phyloP scores from a whole-genome alignment of 306 rosid species.

The Cucumis melo region DNA sequence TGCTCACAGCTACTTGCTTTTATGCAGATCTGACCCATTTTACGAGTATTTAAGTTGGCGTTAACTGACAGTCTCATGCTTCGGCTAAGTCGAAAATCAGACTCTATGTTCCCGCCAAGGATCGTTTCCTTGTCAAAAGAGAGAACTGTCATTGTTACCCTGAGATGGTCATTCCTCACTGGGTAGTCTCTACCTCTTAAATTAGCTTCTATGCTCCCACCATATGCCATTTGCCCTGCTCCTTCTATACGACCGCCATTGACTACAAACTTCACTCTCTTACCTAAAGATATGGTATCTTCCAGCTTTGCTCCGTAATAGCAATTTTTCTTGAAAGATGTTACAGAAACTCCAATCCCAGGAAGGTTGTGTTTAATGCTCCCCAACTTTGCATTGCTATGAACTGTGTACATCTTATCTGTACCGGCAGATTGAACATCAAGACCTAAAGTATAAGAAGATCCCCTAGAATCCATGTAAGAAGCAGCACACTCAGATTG shows the following conservation, averaged over 20 bases:
- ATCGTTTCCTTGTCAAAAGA: slow-evolving; percentile 69
- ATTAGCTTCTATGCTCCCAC: slow-evolving; percentile 68
- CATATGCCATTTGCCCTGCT: slow-evolving; percentile 60
- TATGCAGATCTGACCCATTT: slow-evolving; percentile 73
- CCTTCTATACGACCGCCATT: slow-evolving; percentile 65
- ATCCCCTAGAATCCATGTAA: slow-evolving; percentile 47
- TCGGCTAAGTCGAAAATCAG: slow-evolving; percentile 61
- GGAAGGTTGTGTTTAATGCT: slow-evolving; percentile 45
- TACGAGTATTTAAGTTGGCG: slow-evolving; percentile 73
- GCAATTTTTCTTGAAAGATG: slow-evolving; percentile 53
- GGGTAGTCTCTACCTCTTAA: slow-evolving; percentile 80
- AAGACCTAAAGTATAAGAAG: slow-evolving; percentile 46
- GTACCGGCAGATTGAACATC: slow-evolving; percentile 77
- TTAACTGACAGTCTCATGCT: slow-evolving; percentile 44
- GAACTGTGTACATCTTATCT: slow-evolving; percentile 54
- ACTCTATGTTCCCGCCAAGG: slow-evolving; percentile 59
- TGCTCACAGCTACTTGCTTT: slow-evolving; percentile 72
- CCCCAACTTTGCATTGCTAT: slow-evolving; percentile 50
- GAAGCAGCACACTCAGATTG: slow-evolving; percentile 76
- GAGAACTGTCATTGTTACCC: slow-evolving; percentile 52
- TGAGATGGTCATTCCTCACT: slow-evolving; percentile 49
- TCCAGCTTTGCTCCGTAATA: slow-evolving; percentile 77
- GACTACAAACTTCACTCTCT: slow-evolving; percentile 56
- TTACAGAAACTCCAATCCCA: slow-evolving; percentile 72
- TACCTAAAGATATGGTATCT: slow-evolving; percentile 66